These are phyloP conservation scores for Beauveria medogensis DNA, from an alignment of 2,329 filamentous ascomycete species.

Conservation along the genomic window DNA sequence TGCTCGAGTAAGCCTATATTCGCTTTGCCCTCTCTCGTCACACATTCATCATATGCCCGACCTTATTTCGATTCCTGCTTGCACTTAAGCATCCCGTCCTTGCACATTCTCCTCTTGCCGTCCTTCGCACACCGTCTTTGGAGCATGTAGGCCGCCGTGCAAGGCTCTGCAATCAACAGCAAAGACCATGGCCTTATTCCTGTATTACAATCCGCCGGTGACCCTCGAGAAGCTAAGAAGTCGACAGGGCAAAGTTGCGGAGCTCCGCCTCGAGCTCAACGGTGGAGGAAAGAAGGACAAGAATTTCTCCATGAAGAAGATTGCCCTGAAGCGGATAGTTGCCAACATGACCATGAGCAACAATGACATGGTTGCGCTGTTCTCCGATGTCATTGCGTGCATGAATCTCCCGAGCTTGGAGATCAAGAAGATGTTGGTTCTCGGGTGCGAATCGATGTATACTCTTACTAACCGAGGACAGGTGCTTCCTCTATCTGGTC, in stretches of 20 bases:
- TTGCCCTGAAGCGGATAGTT: slow-evolving; percentile 97
- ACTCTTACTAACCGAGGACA: slow-evolving; percentile 30
- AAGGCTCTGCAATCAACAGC: background rate
- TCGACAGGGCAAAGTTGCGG: slow-evolving; percentile 93
- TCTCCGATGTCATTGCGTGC: slow-evolving; percentile 89
- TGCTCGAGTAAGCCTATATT: slow-evolving; percentile 64
- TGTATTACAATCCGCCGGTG: slow-evolving; percentile 43
- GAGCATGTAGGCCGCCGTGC: background rate
- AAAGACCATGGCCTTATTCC: slow-evolving; percentile 36
- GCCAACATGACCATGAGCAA: slow-evolving; percentile 99
- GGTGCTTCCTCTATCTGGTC: slow-evolving; percentile 95
- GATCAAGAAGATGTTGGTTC: slow-evolving; percentile 94
- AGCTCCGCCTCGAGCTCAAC: slow-evolving; percentile 89
- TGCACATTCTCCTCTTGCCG: background rate
- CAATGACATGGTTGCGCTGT: slow-evolving; percentile 97
- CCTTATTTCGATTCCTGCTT: slow-evolving; percentile 11
- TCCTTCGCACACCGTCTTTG: background rate
- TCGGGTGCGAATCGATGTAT: background rate
- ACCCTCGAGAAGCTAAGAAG: slow-evolving; percentile 42
- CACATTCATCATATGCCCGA: background rate
- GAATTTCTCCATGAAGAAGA: slow-evolving; percentile 90
- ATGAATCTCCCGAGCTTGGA: slow-evolving; percentile 93
- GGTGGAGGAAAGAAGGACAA: slow-evolving; percentile 97
- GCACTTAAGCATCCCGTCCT: background rate
- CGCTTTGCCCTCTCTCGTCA: slow-evolving; percentile 7